phyloP scores from a whole-genome alignment of 768 basidiomycete genomes.

The Cystobasidium onofrii region DNA sequence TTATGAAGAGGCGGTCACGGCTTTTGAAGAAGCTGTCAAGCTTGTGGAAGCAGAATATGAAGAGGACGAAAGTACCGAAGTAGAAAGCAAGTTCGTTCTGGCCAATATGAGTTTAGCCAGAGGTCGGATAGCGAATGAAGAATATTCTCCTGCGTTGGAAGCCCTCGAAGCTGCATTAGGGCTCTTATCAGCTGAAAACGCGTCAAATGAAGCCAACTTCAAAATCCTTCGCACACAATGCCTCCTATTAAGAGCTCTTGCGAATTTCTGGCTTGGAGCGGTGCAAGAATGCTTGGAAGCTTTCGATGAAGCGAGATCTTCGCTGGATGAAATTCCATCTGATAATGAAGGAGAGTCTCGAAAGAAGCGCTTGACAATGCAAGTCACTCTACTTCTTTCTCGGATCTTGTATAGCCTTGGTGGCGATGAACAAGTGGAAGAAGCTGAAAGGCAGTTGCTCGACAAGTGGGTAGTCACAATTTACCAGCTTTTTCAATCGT shows the following conservation, averaged over 20 bases:
- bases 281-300: background rate
- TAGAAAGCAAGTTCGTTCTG: conserved; percentile 70
- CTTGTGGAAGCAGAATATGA: conserved; percentile 84
- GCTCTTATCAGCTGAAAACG: conserved; percentile 50
- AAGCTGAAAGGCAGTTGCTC: conserved; percentile 26
- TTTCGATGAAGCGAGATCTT: conserved; percentile 15
- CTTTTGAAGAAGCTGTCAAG: conserved; percentile 57
- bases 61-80: conserved; percentile 65
- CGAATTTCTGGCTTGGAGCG: background rate
- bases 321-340: background rate
- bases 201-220: background rate
- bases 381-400: background rate
- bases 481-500: background rate
- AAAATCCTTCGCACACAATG: conserved; percentile 7
- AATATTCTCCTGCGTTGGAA: conserved; percentile 58
- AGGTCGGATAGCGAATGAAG: conserved; percentile 56
- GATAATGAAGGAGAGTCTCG: background rate
- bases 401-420: conserved; percentile 2
- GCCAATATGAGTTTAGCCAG: conserved; percentile 77
- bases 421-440: conserved; percentile 14
- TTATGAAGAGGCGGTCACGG: conserved; percentile 54
- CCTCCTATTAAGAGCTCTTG: conserved; percentile 16
- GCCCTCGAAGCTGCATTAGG: conserved; percentile 66
- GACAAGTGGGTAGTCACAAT: conserved; percentile 5
- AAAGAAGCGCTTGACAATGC: background rate